phyloP scores from a whole-genome alignment of 2,329 filamentous ascomycete species.

The Ophiosphaerella narmari region DNA sequence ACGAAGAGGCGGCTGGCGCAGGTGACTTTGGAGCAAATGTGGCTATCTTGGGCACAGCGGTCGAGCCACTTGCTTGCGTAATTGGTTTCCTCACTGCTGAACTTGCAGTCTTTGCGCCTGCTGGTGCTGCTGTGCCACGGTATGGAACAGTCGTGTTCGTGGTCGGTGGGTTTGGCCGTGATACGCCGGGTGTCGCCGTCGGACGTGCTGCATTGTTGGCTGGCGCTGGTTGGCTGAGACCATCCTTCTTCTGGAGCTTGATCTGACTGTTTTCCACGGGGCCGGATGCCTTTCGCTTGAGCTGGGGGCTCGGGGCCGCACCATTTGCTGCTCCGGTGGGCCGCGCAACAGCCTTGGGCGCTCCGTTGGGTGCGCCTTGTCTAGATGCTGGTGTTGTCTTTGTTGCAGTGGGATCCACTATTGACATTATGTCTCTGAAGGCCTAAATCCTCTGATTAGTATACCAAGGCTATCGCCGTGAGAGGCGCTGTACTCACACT shows the following conservation, averaged over 20 bases:
- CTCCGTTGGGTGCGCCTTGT: slow-evolving; percentile 26
- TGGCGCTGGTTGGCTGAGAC: slow-evolving; percentile 25
- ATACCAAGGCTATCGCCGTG: slow-evolving; percentile 15
- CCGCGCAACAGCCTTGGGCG: slow-evolving; percentile 41
- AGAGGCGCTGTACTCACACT: slow-evolving; percentile 37
- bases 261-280: slow-evolving; percentile 32
- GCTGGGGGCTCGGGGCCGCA: slow-evolving; percentile 40
- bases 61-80: slow-evolving; percentile 17
- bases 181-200: slow-evolving; percentile 23
- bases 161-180: slow-evolving; percentile 28
- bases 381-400: slow-evolving; percentile 29
- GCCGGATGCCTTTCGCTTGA: slow-evolving; percentile 49
- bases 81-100: slow-evolving; percentile 30
- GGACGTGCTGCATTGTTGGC: slow-evolving; percentile 32
- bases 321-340: slow-evolving; percentile 33
- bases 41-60: slow-evolving; percentile 24
- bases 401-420: slow-evolving; percentile 40
- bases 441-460: slow-evolving; percentile 23
- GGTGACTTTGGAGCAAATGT: slow-evolving; percentile 26
- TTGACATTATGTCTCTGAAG: slow-evolving; percentile 46
- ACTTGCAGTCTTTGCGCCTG: slow-evolving; percentile 28
- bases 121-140: slow-evolving; percentile 43
- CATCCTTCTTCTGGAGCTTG: slow-evolving; percentile 44
- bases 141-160: slow-evolving; percentile 38
- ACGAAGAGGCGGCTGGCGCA: slow-evolving; percentile 21